These are phyloP conservation scores for Colletotrichum lini DNA, from an alignment of 2,329 filamentous ascomycete species.

Conservation along the genomic window DNA sequence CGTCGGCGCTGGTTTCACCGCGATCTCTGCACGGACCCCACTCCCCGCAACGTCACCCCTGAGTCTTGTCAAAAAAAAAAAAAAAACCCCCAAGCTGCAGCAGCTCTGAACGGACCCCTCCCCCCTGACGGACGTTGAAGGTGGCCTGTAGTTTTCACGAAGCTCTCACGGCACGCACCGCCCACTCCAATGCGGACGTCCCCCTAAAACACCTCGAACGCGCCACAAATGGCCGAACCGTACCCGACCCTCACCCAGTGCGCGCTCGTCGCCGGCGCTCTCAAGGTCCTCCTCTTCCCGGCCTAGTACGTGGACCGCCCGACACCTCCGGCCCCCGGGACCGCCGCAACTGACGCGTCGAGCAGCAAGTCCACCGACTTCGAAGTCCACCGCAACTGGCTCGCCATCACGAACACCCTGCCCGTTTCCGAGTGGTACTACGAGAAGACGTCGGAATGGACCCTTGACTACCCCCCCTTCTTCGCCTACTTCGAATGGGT, in stretches of 20 bases:
- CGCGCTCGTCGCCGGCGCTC: constrained; percentile 85
- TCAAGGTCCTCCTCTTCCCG: constrained; percentile 94
- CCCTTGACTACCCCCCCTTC: constrained; percentile 97
- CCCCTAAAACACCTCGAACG: constrained; percentile 12
- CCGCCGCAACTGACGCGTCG: constrained; percentile 39
- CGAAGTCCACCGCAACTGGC: constrained; percentile 98
- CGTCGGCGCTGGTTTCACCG: constrained; percentile 36
- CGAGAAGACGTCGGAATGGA: constrained; percentile 99
- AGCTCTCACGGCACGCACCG: constrained; percentile 38
- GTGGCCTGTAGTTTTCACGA: constrained; percentile 38
- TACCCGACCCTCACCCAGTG: constrained; percentile 93
- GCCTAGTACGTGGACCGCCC: constrained; percentile 80
- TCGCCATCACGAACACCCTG: constrained; percentile 93
- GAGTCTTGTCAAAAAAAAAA: constrained; percentile 7
- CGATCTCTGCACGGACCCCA: constrained; percentile 36
- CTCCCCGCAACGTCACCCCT: constrained; percentile 24
- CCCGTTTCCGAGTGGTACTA: constrained; percentile 94
- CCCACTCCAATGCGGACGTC: constrained; percentile 41
- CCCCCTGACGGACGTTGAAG: constrained; percentile 31
- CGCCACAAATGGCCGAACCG: constrained; percentile 77
- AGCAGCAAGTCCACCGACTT: constrained; percentile 97
- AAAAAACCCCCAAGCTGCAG: constrained; percentile 18
- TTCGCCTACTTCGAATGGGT: constrained; percentile 98
- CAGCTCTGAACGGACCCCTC: constrained; percentile 35
- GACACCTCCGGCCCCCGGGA: constrained; percentile 7